Evolutionary conservation across 495 filamentous ascomycete species (phyloP), one percentile per base, ranked within the genome.

Genomic region (Pseudotulostoma volvatum): DNA sequence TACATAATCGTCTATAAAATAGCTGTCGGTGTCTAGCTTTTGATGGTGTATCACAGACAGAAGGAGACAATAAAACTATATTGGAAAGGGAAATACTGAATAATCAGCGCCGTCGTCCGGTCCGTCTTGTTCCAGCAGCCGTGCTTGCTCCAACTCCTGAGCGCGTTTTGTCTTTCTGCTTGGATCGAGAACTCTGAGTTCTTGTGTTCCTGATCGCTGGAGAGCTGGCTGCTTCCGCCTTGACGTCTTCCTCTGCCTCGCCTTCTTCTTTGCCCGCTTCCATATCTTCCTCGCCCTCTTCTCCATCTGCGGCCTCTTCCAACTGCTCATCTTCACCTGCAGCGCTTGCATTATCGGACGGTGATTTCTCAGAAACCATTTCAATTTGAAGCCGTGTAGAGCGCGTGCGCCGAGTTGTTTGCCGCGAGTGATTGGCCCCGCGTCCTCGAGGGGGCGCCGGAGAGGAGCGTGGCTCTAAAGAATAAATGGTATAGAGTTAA

Each of bases 381-480:
- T 64, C 62, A 5, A 63, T 58, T 20, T 67, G 56, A 9, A 67
- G 44, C 18, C 55, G 55, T 15, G 61, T 64, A 5, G 56, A 55
- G 5, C 67, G 58, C n/a, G 63, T 64, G 19, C 59, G 62, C 38
- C 57, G 59, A 16, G 51, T 55, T 7, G 49, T 41, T 31, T 50
- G 47, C 17, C 63, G 59, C 5, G 61, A 53, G 18, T 62, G 57
- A 38, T 50, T 57, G 14, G 52, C 42, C 36, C 64, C 67, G 20
- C 57, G 56, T 31, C 63, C 67, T 55, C 56, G 58, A 30, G 58
- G 60, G 4, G 61, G 67, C 18, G 53, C 64, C 9, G 64, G 64
- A 4, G 68, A 70, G 18, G 67, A 69, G 18, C 60, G 60, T 5
- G 62, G 55, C 49, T 71, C 68, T 69, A 28, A 20, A 33, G 21